phyloP scores from a whole-genome alignment of 208 protist genomes.

The Leishmania major region DNA sequence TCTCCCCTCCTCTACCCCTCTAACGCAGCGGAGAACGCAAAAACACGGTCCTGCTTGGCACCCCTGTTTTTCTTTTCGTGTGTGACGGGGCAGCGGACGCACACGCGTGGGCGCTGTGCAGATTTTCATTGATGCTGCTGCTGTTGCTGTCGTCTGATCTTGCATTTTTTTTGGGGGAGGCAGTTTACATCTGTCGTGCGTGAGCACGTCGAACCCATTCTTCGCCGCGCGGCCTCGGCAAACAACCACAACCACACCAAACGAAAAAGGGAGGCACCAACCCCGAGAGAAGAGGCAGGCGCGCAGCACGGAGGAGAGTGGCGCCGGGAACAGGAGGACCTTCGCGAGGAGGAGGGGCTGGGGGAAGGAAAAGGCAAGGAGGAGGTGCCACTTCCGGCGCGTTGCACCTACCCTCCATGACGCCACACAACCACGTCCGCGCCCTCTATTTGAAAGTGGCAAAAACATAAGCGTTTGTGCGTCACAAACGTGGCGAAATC shows the following conservation, averaged over 20 bases:
- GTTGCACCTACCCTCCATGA: slow-evolving; percentile 52
- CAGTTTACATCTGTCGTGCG: not conserved
- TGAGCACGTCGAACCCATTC: not conserved
- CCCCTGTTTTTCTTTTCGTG: not conserved
- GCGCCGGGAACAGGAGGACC: not conserved
- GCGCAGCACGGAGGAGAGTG: not conserved
- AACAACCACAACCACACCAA: not conserved
- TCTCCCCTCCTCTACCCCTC: not conserved
- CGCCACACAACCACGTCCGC: slow-evolving; percentile 84
- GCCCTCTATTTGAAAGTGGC: slow-evolving; percentile 82
- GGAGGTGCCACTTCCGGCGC: not conserved
- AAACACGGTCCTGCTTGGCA: not conserved
- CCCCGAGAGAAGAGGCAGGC: not conserved
- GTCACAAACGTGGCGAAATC: slow-evolving; percentile 86
- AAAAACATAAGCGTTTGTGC: slow-evolving; percentile 69
- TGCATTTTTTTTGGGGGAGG: not conserved
- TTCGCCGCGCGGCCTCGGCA: not conserved
- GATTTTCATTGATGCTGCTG: not conserved
- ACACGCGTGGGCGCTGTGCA: not conserved
- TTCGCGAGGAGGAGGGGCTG: not conserved
- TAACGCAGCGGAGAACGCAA: not conserved
- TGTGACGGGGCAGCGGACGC: not conserved
- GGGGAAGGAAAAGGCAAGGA: not conserved
- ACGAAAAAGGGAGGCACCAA: not conserved
- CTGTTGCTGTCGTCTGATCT: not conserved